Evolutionary conservation across 441 rosid genomes (phyloP), one percentile per base, ranked within the genome.

Genomic region (Populus hybrid): DNA sequence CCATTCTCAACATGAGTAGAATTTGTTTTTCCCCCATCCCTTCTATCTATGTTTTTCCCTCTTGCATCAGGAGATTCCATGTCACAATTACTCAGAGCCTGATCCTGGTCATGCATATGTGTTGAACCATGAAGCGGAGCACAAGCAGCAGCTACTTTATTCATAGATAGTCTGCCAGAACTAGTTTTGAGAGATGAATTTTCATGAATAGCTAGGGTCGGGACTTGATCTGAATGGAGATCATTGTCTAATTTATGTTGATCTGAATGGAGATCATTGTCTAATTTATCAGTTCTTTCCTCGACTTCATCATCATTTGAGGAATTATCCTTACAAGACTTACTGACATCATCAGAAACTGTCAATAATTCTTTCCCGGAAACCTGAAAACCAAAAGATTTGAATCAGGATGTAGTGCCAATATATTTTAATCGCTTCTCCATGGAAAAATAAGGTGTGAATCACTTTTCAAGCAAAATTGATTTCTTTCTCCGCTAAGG

Each of bases 191-290:
- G 79, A 76, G 88, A 82, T 36, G 90, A 78, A 66, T 78, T 85
- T 72, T 90, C 97, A 40, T 79, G 91, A 76, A 90, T 88, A 80
- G 95, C 86, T 72, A 89, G 88, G 73, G 93, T 91, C 78, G 92
- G 93, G 88, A 83, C 97, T 87, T 90, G 91, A 85, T 90, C 93
- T 79, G 96, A 87, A 63, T 71, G 81, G 79, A 84, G 79, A 85
- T 84, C 91, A 75, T 88, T 90, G 57, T 90, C 96, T 63, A 81
- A 72, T 86, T 87, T 85, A 78, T 83, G 24, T 87, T 90, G 91
- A 85, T 90, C 93, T 79, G 96, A 87, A 63, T 71, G 81, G 79
- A 84, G 79, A 85, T 84, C 91, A 75, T 88, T 90, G 57, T 90
- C 96, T 63, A 81, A 72, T 86, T 87, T 85, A 78, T 83, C 88